Evolutionary conservation across 495 filamentous ascomycete genomes (phyloP), one percentile per base, ranked within the genome.

Genomic region (Copromyces sp.): DNA sequence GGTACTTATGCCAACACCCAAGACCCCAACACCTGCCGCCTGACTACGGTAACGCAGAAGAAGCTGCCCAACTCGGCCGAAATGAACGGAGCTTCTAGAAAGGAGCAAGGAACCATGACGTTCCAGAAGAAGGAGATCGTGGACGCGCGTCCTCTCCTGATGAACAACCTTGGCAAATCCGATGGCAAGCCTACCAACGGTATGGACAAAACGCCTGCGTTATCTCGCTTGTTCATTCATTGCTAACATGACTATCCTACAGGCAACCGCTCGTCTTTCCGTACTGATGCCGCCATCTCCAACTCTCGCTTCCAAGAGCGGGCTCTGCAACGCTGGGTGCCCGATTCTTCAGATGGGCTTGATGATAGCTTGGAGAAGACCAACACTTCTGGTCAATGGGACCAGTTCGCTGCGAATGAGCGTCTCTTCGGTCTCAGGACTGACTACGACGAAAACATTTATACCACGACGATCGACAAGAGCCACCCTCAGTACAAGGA

Each of bases 371-470:
- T 97, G 39, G 94, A 96, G 75, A 86, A 83, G 39, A 75, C 84
- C 41, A 72, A 75, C 2, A 76, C 79, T 24, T 79, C 81, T 6
- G 88, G 85, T 69, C 70, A 77, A 24, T 99, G 95, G 95, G 94
- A 99, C 79, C 95, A 99, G 79, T 99, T 99, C 76, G 92, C 93
- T 77, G 89, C 86, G 53, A 98, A 99, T 75, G 91, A 96, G 80
- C 87, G 89, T 41, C 89, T 92, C 4, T 98, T 97, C 78, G 95
- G 95, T 9, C 81, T 95, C 42, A 93, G 88, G 81, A 93, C 89
- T 20, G 91, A 91, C 75, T 98, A 97, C 79, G 90, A 98, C 75
- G 96, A 98, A 80, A 93, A 91, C 76, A 89, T 95, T 68, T 99
- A 99, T 79, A 99, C 96, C 11, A 98, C 95, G 24, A 83, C 86